These are phyloP conservation scores for Fusarium goolgardi DNA, from an alignment of 2,329 filamentous ascomycete genomes.

Conservation along the genomic window DNA sequence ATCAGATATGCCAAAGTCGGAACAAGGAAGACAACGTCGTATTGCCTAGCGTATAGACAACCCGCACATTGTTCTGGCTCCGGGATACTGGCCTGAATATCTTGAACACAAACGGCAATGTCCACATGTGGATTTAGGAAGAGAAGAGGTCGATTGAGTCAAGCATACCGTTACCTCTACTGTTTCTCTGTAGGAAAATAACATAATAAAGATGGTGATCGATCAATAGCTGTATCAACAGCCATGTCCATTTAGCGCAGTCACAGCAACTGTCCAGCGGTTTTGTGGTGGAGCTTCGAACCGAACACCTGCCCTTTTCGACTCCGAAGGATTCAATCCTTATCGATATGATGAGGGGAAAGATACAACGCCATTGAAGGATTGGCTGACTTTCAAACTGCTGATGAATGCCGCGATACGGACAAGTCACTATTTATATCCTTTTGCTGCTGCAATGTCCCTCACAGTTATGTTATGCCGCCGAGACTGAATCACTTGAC, in stretches of 20 bases:
- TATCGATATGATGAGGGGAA: slow-evolving; percentile 1
- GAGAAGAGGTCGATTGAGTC: no score
- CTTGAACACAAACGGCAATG: no score
- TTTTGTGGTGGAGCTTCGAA: not conserved
- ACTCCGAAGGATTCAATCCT: not conserved
- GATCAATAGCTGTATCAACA: no score
- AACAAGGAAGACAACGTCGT: no score
- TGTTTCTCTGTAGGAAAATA: no score
- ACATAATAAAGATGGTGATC: no score
- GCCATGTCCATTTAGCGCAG: not conserved
- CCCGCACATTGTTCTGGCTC: no score
- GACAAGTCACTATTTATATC: slow-evolving; percentile 1
- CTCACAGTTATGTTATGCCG: not conserved
- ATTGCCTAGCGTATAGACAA: no score
- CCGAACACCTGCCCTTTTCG: slow-evolving; percentile 8
- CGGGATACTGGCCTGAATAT: no score
- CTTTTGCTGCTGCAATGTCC: not conserved
- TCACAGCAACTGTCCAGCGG: not conserved
- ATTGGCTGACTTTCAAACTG: not conserved
- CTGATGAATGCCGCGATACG: slow-evolving; percentile 12
- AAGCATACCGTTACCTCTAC: no score
- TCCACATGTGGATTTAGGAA: no score
- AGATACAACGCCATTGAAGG: accelerated
- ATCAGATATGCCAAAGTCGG: no score
- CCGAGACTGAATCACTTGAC: not conserved